Base-by-base conservation (phyloP, 1,139 yeast species). In the Taphrina pruni region DNA sequence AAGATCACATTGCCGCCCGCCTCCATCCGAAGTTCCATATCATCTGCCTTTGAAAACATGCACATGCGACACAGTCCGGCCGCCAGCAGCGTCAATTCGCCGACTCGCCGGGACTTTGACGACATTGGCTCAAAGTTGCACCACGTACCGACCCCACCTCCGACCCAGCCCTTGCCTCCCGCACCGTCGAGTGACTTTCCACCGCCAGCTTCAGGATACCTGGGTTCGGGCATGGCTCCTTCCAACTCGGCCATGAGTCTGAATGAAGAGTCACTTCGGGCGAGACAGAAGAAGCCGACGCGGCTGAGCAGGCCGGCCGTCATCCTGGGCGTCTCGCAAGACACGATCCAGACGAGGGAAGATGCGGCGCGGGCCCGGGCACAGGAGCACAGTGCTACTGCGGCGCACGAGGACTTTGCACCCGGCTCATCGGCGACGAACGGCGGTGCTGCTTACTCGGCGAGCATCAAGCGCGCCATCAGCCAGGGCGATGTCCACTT, bases 91-190 rank as follows among this genome's bases (percentile, higher is more conserved):
- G 36, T 56, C 35, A 41, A 56, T 17, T 56, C 60, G 2, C 60
- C 60, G 20, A 50, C 56, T 17, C 32, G 65, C 20, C 56, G 65
- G 8, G 48, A 36, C 35, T 50, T 50, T 26, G 56, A 36, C n/a
- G 65, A 48, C 20, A 8, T 48, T 17, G 41, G 46, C n/a, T 21
- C 65, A 11, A 50, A 17, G 12, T 50, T 41, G 36, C 60, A 20
- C 35, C 55, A 17, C 36, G 14, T 39, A 11, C 56, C 67, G 48
- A 46, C 67, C 17, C 67, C 67, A 6, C 67, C 67, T 11, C 67
- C 67, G 52, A 55, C 55, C 20, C 67, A 64, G 45, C 67, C 67
- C 7, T 41, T 64, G 11, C 67, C 67, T 9, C 67, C 61, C 11
- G 54, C 61, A 12, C 67, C 67, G 9, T 14, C 67, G 14, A 52